Conservation (phyloP, 2,329 filamentous ascomycete genomes). For the Claviceps humidiphila region DNA sequence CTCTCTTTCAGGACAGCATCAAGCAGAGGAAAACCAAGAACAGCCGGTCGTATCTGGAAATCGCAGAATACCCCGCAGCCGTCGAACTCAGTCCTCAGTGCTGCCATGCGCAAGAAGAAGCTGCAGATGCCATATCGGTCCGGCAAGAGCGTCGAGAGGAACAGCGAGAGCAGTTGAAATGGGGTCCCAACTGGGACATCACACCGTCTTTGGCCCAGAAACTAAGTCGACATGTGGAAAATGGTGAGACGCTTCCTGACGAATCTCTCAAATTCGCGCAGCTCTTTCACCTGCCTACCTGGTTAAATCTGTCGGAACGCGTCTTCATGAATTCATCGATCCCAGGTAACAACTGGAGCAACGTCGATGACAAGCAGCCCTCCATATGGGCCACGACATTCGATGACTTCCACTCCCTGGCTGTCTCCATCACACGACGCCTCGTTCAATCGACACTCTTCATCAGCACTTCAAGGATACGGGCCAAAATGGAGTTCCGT, state of each 20-base stretch:
- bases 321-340: conserved; percentile 64
- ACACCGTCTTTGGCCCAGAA: conserved; percentile 24
- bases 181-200: conserved; percentile 56
- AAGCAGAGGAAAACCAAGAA: conserved; percentile 25
- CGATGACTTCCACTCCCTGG: conserved; percentile 60
- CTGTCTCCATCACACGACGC: conserved; percentile 53
- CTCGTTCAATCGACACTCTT: conserved; percentile 58
- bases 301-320: conserved; percentile 49
- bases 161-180: conserved; percentile 42
- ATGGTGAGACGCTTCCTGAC: not conserved
- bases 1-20: conserved; percentile 41
- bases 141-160: conserved; percentile 53
- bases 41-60: conserved; percentile 21
- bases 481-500: conserved; percentile 28
- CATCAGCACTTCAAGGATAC: conserved; percentile 55
- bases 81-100: conserved; percentile 57
- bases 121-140: conserved; percentile 51
- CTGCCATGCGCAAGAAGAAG: conserved; percentile 50
- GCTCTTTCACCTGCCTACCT: conserved; percentile 45
- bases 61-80: conserved; percentile 55
- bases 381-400: conserved; percentile 63
- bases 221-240: conserved; percentile 11
- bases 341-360: conserved; percentile 54
- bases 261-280: conserved; percentile 32
- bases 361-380: conserved; percentile 46